A percentile compares a stretch with the other conserved stretches of the same genome.
Evolutionary conservation across 2,329 filamentous ascomycete genomes (phyloP).

Genomic region (Parascedosporium putredinis): DNA sequence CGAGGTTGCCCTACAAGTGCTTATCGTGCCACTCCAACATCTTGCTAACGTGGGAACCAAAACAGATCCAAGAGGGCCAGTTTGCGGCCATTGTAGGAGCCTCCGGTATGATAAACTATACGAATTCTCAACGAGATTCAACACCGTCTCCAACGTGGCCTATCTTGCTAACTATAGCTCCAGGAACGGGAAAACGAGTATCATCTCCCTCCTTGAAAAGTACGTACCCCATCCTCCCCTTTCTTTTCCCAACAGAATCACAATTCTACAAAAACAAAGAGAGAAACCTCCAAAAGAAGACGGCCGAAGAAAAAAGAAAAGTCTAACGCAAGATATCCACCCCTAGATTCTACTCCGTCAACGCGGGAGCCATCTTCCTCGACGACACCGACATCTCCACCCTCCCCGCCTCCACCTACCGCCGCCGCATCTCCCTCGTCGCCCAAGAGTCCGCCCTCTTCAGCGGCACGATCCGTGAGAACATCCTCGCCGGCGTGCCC

Average conservation of each 20-base stretch:
- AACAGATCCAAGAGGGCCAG: conserved; percentile 11
- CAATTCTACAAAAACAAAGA: too few relatives aligned
- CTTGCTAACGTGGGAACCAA: too few relatives aligned
- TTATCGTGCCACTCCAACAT: too few relatives aligned
- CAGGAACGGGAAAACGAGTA: conserved; percentile 19
- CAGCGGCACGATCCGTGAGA: conserved; percentile 52
- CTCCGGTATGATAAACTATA: not conserved
- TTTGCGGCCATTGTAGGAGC: conserved; percentile 11
- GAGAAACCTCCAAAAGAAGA: too few relatives aligned
- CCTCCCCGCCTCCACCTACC: conserved; percentile 38
- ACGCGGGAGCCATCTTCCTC: conserved; percentile 34
- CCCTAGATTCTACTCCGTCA: conserved; percentile 28
- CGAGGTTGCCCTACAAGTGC: too few relatives aligned
- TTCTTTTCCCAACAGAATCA: not conserved
- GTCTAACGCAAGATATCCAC: too few relatives aligned
- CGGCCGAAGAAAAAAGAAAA: too few relatives aligned
- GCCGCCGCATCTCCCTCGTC: conserved; percentile 42
- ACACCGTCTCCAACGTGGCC: not conserved
- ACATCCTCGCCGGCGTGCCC: conserved; percentile 42
- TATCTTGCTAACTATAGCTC: not conserved
- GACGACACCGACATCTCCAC: conserved; percentile 29
- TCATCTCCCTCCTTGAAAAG: conserved; percentile 19
- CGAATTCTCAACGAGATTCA: not conserved
- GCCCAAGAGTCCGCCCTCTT: conserved; percentile 38
- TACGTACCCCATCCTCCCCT: conserved; percentile 11